Evolutionary conservation across 2,329 filamentous ascomycete species (phyloP), one percentile per base, ranked within the genome.

Genomic region (Moelleriella libera): DNA sequence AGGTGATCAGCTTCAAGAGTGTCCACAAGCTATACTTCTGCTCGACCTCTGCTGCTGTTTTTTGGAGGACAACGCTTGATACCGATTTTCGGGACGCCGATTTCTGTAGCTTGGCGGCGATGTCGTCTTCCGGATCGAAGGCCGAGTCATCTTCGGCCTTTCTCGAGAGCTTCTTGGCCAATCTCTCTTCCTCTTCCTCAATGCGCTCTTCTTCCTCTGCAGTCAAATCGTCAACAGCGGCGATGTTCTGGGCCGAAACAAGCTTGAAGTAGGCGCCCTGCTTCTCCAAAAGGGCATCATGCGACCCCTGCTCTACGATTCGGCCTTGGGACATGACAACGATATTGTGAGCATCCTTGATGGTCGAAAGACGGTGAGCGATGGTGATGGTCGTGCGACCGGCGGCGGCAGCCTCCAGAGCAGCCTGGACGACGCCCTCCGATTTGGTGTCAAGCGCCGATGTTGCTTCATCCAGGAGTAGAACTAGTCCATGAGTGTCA

Each of bases 341-440:
- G 55, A 98, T 98, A 58, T 95, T 96, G 64, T 97, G 85, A 0
- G 90, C 90, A 52, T 88, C 82, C 64, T 82, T 88, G 68, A 98
- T 95, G 5, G 92, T 98, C 1, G 88, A 95, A 7, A 98, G 73
- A 55, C 90, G 83, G 68, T 98, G 92, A 42, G 92, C 92, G 63
- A 98, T 97, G 6, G 89, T 86, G 56, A 97, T 95, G 2, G 92
- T 97, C 0, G 92, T 98, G 47, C 92, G 79, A 29, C 89, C 90
- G 52, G 84, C 75, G 1, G 88, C 77, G 30, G 90, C 92, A 45
- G 78, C 83, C 57, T 97, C 89, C 7, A 98, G 74, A 14, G 92
- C 92, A 41, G 87, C 87, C 63, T 97, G 92, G 1, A 98, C 90
- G 8, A 94, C 84, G 43, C 87, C 88, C 67, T 98, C 92, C 0